These are phyloP conservation scores for Alternaria triticimaculans DNA, from an alignment of 2,329 filamentous ascomycete genomes.

Conservation along the genomic window DNA sequence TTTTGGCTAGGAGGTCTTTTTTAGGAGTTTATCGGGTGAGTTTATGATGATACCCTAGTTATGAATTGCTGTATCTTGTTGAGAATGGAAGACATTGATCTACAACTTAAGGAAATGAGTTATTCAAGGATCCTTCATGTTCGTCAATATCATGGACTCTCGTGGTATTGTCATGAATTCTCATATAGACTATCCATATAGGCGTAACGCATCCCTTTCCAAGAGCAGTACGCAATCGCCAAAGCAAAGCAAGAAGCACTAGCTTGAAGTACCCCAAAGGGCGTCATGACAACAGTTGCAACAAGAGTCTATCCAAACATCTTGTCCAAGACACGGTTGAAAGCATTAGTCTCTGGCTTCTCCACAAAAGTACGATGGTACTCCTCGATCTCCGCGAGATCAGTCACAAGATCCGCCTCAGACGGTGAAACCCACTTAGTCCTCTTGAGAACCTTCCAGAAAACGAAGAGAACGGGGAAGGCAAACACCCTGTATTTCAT, in stretches of 20 bases:
- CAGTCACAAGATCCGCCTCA: constrained; percentile 68
- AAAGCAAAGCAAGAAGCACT: background rate
- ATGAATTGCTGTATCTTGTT: background rate
- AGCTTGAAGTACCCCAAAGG: background rate
- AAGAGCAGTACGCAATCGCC: background rate
- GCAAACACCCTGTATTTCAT: constrained; percentile 66
- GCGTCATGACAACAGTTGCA: constrained; percentile 9
- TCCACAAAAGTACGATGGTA: constrained; percentile 69
- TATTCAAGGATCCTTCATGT: background rate
- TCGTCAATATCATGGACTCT: background rate
- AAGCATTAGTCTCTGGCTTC: constrained; percentile 55
- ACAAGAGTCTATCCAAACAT: constrained; percentile 45
- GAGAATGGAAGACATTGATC: background rate
- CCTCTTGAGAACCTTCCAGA: constrained; percentile 74
- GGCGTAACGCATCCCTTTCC: too few relatives aligned
- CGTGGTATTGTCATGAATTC: background rate
- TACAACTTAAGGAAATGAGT: background rate
- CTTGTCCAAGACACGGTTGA: constrained; percentile 54
- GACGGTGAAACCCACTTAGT: constrained; percentile 64
- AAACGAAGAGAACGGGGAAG: constrained; percentile 71
- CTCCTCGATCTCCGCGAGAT: constrained; percentile 71
- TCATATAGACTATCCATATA: background rate
- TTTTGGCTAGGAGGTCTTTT: background rate
- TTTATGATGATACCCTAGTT: background rate
- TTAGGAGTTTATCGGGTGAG: background rate